Conservation (phyloP, 768 basidiomycete genomes). For the Phylloporus sp. region DNA sequence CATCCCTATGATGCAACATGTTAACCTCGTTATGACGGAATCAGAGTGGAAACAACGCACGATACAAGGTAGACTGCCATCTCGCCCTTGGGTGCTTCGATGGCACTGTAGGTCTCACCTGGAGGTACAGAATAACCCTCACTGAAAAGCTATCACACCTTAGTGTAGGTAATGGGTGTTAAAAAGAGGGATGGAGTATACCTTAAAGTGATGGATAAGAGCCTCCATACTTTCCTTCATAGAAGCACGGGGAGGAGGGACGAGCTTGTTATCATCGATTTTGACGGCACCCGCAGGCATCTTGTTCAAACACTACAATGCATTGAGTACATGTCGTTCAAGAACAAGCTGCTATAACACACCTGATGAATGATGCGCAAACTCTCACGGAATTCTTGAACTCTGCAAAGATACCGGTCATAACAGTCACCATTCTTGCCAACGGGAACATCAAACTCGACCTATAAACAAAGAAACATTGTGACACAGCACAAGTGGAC, state of each 20-base stretch:
- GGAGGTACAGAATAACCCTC: constrained; percentile 97
- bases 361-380: constrained; percentile 83
- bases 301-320: constrained; percentile 86
- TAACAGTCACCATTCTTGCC: constrained; percentile 98
- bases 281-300: constrained; percentile 91
- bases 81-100: constrained; percentile 98
- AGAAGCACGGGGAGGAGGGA: constrained; percentile 90
- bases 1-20: constrained; percentile 53
- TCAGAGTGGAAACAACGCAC: constrained; percentile 38
- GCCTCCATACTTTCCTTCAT: constrained; percentile 99
- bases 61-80: constrained; percentile 99
- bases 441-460: constrained; percentile 97
- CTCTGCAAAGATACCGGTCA: constrained; percentile 94
- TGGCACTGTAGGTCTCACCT: constrained; percentile 93
- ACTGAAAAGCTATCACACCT: constrained; percentile 67
- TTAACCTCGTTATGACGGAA: neutral
- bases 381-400: constrained; percentile 97
- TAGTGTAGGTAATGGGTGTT: neutral
- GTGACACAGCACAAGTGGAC: neutral
- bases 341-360: constrained; percentile 6
- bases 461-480: constrained; percentile 38
- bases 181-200: constrained; percentile 13
- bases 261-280: constrained; percentile 96
- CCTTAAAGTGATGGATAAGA: constrained; percentile 98
- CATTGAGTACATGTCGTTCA: neutral